Evolutionary conservation across 2,329 filamentous ascomycete species (phyloP).

Genomic region (Neophaeococcomyces mojaviensis): DNA sequence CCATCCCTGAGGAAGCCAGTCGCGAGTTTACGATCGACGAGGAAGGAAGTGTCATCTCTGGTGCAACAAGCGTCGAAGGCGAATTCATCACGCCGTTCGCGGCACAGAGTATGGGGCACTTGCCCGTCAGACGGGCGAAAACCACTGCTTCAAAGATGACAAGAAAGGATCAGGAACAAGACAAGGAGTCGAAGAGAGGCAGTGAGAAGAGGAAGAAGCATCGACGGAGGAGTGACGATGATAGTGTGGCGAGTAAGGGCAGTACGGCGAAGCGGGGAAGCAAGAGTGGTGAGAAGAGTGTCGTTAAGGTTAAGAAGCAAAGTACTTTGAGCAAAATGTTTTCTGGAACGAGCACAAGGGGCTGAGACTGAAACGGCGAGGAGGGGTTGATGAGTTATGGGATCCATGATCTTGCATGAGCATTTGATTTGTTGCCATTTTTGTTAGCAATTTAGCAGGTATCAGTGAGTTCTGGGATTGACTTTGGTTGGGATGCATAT

Average conservation of each 20-base stretch:
- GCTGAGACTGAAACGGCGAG: constrained; percentile 3
- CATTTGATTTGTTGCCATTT: too few species aligned
- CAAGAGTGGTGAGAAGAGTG: constrained; percentile 15
- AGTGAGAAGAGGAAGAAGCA: constrained; percentile 24
- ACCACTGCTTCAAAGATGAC: constrained; percentile 24
- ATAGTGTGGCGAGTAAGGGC: constrained; percentile 14
- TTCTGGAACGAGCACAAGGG: constrained; percentile 13
- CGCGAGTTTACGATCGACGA: constrained; percentile 29
- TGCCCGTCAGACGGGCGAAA: constrained; percentile 19
- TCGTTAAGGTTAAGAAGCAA: constrained; percentile 29
- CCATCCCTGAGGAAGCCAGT: constrained; percentile 53
- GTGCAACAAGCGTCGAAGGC: constrained; percentile 55
- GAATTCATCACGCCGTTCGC: constrained; percentile 58
- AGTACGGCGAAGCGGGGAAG: constrained; percentile 10
- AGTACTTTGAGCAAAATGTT: constrained; percentile 27
- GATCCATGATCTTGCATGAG: too few species aligned
- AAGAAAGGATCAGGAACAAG: constrained; percentile 16
- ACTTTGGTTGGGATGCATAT: too few species aligned
- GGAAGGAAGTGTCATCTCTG: constrained; percentile 29
- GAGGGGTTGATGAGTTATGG: too few species aligned
- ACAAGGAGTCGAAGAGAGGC: constrained; percentile 19
- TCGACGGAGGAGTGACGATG: constrained; percentile 13
- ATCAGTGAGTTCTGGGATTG: too few species aligned
- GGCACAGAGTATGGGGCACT: constrained; percentile 39
- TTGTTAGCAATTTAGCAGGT: too few species aligned